These are phyloP conservation scores for Gaertneriomyces sp. DNA, from an alignment of 192 early-diverging fungal species.

Conservation along the genomic window DNA sequence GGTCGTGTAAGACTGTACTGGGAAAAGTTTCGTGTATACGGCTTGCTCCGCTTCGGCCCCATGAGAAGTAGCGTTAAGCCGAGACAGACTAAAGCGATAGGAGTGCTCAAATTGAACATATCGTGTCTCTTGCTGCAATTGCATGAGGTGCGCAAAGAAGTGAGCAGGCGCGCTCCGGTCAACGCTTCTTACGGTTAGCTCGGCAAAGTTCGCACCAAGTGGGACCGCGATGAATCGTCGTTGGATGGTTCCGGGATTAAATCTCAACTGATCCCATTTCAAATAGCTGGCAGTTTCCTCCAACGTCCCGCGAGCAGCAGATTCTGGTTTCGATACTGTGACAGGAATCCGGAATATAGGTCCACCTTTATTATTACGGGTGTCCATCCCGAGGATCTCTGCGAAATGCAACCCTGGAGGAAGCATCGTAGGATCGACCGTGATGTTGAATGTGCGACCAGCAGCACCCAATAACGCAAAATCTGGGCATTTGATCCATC, in stretches of 20 bases:
- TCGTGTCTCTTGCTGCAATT: constrained; percentile 68
- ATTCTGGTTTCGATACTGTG: constrained; percentile 78
- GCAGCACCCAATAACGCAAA: constrained; percentile 63
- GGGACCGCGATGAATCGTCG: constrained; percentile 83
- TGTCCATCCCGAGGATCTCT: constrained; percentile 77
- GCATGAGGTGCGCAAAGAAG: constrained; percentile 69
- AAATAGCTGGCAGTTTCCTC: constrained; percentile 31
- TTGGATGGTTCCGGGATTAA: constrained; percentile 72
- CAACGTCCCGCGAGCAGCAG: constrained; percentile 8
- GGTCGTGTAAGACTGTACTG: constrained; percentile 65
- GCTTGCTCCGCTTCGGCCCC: constrained; percentile 6
- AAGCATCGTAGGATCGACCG: constrained; percentile 79
- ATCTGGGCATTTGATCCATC: constrained; percentile 77
- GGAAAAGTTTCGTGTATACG: constrained; percentile 49
- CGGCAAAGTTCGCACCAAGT: constrained; percentile 72
- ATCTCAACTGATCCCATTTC: constrained; percentile 55
- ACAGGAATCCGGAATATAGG: constrained; percentile 85
- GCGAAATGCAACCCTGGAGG: constrained; percentile 76
- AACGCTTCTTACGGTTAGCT: constrained; percentile 29
- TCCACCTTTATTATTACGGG: constrained; percentile 63
- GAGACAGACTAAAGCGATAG: constrained; percentile 54
- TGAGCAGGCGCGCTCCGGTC: constrained; percentile 52
- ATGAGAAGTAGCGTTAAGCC: constrained; percentile 50
- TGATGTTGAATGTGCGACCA: constrained; percentile 57
- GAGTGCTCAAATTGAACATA: constrained; percentile 57